Evolutionary conservation across 2,329 filamentous ascomycete genomes (phyloP).

Genomic region (Mollisiaceae sp.): DNA sequence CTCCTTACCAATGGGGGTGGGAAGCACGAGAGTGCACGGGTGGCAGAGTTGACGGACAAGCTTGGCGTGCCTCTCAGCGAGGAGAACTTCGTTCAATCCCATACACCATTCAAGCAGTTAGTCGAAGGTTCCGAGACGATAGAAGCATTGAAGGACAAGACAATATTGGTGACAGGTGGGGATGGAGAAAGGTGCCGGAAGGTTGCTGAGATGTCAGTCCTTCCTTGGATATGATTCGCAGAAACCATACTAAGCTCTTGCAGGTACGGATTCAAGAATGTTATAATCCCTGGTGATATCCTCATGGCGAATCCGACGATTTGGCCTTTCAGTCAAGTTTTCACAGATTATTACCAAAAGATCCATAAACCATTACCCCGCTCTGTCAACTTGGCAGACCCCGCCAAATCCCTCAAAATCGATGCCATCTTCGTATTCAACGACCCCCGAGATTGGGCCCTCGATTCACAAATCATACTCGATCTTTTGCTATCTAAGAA

Average conservation of each 20-base stretch:
- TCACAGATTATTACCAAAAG: constrained; percentile 63
- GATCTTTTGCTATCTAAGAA: constrained; percentile 80
- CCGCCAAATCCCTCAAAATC: constrained; percentile 67
- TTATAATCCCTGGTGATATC: constrained; percentile 87
- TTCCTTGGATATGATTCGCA: constrained; percentile 32
- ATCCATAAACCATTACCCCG: constrained; percentile 63
- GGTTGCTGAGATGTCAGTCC: constrained; percentile 65
- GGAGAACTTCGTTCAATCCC: constrained; percentile 82
- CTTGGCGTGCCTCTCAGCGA: constrained; percentile 68
- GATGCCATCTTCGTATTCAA: constrained; percentile 95
- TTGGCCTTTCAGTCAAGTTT: constrained; percentile 80
- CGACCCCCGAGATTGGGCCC: constrained; percentile 93
- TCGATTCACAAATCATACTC: constrained; percentile 83
- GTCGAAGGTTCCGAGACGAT: constrained; percentile 61
- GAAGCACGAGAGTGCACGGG: constrained; percentile 76
- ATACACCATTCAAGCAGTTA: constrained; percentile 84
- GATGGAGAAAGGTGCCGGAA: constrained; percentile 44
- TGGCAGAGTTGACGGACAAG: constrained; percentile 69
- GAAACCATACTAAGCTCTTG: constrained; percentile 18
- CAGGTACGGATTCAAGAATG: constrained; percentile 77
- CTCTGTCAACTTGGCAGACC: constrained; percentile 50
- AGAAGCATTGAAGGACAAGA: constrained; percentile 62
- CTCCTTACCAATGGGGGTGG: constrained; percentile 96
- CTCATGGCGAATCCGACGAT: constrained; percentile 72
- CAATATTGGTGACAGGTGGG: constrained; percentile 75